Evolutionary conservation across 75 land plant genomes (phyloP), one percentile per base, ranked within the genome.

Genomic region (Picea sitchensis): DNA sequence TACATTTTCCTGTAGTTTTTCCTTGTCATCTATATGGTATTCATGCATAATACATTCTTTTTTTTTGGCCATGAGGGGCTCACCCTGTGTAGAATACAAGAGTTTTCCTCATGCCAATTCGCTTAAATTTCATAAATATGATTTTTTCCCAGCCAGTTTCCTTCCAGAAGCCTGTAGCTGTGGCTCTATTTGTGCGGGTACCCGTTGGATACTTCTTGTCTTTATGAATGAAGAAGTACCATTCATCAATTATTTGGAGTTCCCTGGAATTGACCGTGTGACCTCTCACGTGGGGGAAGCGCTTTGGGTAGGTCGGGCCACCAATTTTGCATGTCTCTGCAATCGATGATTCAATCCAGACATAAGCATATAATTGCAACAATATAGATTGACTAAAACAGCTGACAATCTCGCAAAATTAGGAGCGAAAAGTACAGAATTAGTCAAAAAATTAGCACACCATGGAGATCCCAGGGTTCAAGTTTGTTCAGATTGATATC

Each of bases 391-490:
- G 8, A 47, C 54, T 47, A 47, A 7, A 7, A 47, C 0, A 0
- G 8, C 0, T 47, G 54, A 47, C 51, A 47, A 8, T 47, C 9
- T 0, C 41, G 0, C 54, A 47, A 47, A 47, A 47, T 47, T 47
- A 0, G 54, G 7, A 8, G 54, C 8, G 5, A 47, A 0, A 47
- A 47, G 51, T 5, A 6, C 8, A 47, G 51, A 47, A 47, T 47
- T 6, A 47, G 51, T 47, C 0, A 0, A 0, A 47, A 47, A 47
- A 7, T 47, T 47, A 6, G 0, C 76, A 7, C 15, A 91, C 93
- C 93, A 84, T 87, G 90, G 51, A 91, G 89, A 58, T 88, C 93
- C 93, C 93, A 91, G 63, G 91, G 91, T 80, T 91, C 93, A 34
- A 89, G 89, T 67, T 91, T 89, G 86, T 91, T 89, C 74, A 91